phyloP scores from a whole-genome alignment of 495 filamentous ascomycete species.

The Evansstolkia leycettana region DNA sequence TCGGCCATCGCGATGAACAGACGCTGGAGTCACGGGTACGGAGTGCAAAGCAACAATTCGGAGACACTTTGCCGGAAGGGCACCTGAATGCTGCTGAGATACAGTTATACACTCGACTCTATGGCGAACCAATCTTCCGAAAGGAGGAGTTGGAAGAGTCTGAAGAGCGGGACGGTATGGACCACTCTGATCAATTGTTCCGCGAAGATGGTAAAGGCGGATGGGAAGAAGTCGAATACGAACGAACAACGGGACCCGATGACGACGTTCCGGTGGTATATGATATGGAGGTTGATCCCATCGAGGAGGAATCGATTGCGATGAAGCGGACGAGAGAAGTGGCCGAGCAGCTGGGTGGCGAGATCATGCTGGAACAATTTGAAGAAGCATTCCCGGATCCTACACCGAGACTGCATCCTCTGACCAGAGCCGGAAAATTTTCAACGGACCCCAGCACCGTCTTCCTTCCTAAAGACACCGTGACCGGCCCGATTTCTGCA shows the following conservation, averaged over 20 bases:
- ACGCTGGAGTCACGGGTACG: slow-evolving; percentile 53
- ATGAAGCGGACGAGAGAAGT: slow-evolving; percentile 31
- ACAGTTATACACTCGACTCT: slow-evolving; percentile 65
- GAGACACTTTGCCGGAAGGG: slow-evolving; percentile 64
- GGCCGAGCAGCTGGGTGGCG: slow-evolving; percentile 33
- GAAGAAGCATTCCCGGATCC: slow-evolving; percentile 37
- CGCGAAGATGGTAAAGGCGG: slow-evolving; percentile 47
- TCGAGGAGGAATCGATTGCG: slow-evolving; percentile 18
- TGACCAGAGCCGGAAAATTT: slow-evolving; percentile 51
- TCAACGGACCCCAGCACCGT: slow-evolving; percentile 59
- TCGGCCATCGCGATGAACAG: slow-evolving; percentile 21
- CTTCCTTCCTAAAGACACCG: slow-evolving; percentile 47
- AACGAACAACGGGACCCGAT: slow-evolving; percentile 10
- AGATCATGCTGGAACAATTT: slow-evolving; percentile 34
- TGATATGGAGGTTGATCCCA: slow-evolving; percentile 25
- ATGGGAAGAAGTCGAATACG: slow-evolving; percentile 47
- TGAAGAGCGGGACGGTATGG: slow-evolving; percentile 22
- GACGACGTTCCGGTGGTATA: slow-evolving; percentile 21
- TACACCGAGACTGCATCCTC: slow-evolving; percentile 42
- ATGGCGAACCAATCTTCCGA: slow-evolving; percentile 52
- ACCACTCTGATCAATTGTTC: slow-evolving; percentile 29
- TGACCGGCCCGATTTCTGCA: slow-evolving; percentile 54
- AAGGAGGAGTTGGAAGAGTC: slow-evolving; percentile 21
- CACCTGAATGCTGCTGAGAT: slow-evolving; percentile 60
- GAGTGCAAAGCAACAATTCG: slow-evolving; percentile 58